phyloP scores from a whole-genome alignment of 768 basidiomycete genomes.

The Suillus alpinus region DNA sequence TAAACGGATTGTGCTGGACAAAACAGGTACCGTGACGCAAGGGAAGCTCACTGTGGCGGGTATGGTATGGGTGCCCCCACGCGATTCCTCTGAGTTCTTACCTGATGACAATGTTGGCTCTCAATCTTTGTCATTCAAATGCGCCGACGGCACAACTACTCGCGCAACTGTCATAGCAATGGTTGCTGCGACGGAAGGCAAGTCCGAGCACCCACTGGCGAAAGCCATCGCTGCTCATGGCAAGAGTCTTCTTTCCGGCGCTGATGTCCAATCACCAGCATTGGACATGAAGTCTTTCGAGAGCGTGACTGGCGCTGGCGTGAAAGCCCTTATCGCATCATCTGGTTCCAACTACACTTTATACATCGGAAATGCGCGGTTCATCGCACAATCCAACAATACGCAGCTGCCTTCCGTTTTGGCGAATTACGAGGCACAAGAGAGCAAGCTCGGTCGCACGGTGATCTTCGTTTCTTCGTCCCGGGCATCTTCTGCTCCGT shows the following conservation, averaged over 20 bases:
- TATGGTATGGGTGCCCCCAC: conserved; percentile 66
- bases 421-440: conserved; percentile 62
- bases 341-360: conserved; percentile 53
- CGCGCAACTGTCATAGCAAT: conserved; percentile 70
- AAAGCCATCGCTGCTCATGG: conserved; percentile 88
- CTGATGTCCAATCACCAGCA: conserved; percentile 41
- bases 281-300: conserved; percentile 73
- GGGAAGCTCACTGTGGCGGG: conserved; percentile 87
- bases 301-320: conserved; percentile 85
- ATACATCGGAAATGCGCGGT: conserved; percentile 74
- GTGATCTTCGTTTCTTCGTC: conserved; percentile 83
- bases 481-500: conserved; percentile 34
- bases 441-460: conserved; percentile 73
- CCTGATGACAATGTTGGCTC: conserved; percentile 11
- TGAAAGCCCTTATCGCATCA: conserved; percentile 65
- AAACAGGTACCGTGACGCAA: conserved; percentile 95
- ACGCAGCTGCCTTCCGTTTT: conserved; percentile 59
- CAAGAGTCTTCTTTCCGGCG: conserved; percentile 52
- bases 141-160: conserved; percentile 61
- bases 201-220: conserved; percentile 95
- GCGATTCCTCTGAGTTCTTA: conserved; percentile 25
- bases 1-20: conserved; percentile 85
- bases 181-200: conserved; percentile 82
- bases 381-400: conserved; percentile 55
- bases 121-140: conserved; percentile 24